Base-by-base conservation (phyloP, 2,329 filamentous ascomycete genomes). In the Keithomyces neogunnii region DNA sequence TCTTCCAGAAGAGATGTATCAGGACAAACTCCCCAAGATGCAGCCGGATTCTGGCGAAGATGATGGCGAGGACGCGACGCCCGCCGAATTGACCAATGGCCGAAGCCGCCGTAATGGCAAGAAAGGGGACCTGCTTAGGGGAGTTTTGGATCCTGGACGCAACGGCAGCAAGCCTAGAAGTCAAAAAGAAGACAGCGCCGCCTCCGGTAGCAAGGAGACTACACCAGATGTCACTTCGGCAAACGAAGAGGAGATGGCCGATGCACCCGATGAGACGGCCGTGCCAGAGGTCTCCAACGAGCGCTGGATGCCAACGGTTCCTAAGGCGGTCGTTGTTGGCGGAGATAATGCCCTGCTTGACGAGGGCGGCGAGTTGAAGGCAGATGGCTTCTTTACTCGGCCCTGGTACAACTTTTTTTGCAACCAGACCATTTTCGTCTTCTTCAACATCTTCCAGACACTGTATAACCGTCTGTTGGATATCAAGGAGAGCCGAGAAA, bases 391-490 rank as follows among this genome's bases (percentile, higher is more conserved):
- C 52, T 95, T 93, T 69, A 78, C 79, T 58, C 87, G 91, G 45
- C 83, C 84, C 9, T 84, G 82, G 69, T 95, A 89, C 73, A 92
- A 92, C 64, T 82, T 97, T 65, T 99, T 95, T 72, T 86, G 85
- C 66, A 97, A 96, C 66, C 81, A 89, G 61, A 89, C 86, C 3
- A 85, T 99, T 53, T 96, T 90, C 65, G 91, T 93, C 69, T 97
- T 99, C 76, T 87, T 99, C 73, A 88, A 86, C 59, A 85, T 96
- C 55, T 93, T 99, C 66, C 84, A 96, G 63, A 87, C 86, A n/a
- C 74, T 99, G 4, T 97, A 96, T 69, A 82, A 84, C 61, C 84
- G 93, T 40, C 77, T 99, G 11, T 76, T 86, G 56, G 86, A 87
- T 54, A 82, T 97, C 67, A 97, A 97, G 72, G 77, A 85, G 53